A percentile compares a stretch with the other conserved stretches of the same genome.
phyloP scores from a whole-genome alignment of 2,329 filamentous ascomycete species.

The Neofusicoccum laricinum region DNA sequence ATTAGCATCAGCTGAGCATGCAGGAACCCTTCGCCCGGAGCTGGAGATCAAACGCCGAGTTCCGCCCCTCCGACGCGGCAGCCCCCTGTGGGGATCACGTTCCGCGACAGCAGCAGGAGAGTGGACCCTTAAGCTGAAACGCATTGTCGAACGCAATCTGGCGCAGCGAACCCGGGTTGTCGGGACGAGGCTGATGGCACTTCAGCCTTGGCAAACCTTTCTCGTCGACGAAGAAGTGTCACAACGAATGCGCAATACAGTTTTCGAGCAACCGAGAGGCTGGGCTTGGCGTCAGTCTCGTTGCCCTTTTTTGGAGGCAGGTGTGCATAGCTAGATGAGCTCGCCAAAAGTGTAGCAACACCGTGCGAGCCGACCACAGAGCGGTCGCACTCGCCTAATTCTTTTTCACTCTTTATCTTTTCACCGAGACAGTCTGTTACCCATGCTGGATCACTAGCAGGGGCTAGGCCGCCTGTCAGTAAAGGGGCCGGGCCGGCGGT shows the following conservation, averaged over 20 bases:
- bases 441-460: too few relatives aligned
- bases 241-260: too few relatives aligned
- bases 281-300: too few relatives aligned
- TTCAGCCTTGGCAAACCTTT: background rate
- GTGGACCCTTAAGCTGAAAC: constrained; percentile 6
- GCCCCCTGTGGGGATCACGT: background rate
- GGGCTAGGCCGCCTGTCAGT: background rate
- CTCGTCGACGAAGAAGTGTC: background rate
- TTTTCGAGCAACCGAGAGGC: too few relatives aligned
- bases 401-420: too few relatives aligned
- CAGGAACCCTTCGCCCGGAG: background rate
- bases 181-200: background rate
- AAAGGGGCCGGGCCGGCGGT: constrained; percentile 1
- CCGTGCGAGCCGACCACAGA: too few relatives aligned
- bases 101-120: background rate
- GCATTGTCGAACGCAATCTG: background rate
- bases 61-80: background rate
- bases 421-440: too few relatives aligned
- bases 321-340: too few relatives aligned
- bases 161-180: background rate
- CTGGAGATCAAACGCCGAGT: background rate
- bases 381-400: too few relatives aligned
- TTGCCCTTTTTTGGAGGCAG: too few relatives aligned
- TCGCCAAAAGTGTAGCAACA: too few relatives aligned
- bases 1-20: too few relatives aligned